Conservation (phyloP, 805 yeast species). For the Metschnikowia vanudenii region DNA sequence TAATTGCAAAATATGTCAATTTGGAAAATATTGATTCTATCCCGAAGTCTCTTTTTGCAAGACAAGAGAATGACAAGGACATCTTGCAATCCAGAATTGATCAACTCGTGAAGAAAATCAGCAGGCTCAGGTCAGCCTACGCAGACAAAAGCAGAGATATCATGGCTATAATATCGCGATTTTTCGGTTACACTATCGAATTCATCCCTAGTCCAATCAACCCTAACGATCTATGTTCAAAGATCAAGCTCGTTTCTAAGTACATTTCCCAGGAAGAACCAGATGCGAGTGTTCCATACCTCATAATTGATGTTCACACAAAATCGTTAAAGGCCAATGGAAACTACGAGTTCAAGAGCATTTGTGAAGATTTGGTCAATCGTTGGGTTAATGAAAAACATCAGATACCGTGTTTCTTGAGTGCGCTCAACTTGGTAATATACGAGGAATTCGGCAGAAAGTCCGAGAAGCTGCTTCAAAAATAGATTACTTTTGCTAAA, state of each 20-base stretch:
- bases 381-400: conserved; percentile 68
- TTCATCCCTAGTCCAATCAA: conserved; percentile 49
- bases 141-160: conserved; percentile 69
- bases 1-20: conserved; percentile 35
- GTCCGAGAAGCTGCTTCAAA: not conserved
- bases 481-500: not conserved
- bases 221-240: conserved; percentile 48
- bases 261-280: conserved; percentile 25
- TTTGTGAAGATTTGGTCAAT: conserved; percentile 51
- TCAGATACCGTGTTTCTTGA: conserved; percentile 74
- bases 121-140: conserved; percentile 56
- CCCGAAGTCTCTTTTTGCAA: conserved; percentile 63
- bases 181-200: conserved; percentile 73
- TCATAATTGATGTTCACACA: conserved; percentile 56
- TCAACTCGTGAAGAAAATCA: conserved; percentile 50
- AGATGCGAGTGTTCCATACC: conserved; percentile 33
- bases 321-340: conserved; percentile 55
- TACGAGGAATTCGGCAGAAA: conserved; percentile 41
- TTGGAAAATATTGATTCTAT: conserved; percentile 31
- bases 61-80: conserved; percentile 54
- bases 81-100: conserved; percentile 47
- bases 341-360: conserved; percentile 33
- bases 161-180: conserved; percentile 60
- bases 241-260: conserved; percentile 54
- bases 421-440: conserved; percentile 68